These are phyloP conservation scores for Gastrodia elata DNA, from an alignment of 106 monocot genomes.

Conservation along the genomic window DNA sequence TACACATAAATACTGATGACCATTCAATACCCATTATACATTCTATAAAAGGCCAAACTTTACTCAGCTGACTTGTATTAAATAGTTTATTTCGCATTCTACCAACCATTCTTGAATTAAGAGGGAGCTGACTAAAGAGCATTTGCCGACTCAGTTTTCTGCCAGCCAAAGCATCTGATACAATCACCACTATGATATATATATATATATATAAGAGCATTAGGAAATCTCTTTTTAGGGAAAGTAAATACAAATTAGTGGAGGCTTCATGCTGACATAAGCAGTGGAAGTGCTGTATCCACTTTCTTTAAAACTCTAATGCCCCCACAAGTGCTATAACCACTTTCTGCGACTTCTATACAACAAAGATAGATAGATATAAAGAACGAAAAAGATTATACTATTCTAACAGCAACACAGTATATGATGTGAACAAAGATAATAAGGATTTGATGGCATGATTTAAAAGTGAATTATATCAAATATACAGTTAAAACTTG, in stretches of 20 bases:
- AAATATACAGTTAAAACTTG: no score
- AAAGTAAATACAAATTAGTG: background rate
- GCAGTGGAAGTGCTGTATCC: background rate
- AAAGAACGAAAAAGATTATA: no score
- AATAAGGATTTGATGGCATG: no score
- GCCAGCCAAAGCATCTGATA: background rate
- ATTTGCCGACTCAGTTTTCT: background rate
- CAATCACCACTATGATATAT: background rate
- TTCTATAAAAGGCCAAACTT: background rate
- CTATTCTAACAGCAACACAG: no score
- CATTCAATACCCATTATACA: no score
- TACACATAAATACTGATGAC: no score
- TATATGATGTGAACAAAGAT: no score
- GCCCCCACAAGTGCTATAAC: background rate
- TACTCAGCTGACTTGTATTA: background rate
- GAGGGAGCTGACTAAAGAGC: background rate
- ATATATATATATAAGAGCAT: background rate
- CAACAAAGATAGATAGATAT: background rate
- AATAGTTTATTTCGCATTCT: background rate
- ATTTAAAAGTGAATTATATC: no score
- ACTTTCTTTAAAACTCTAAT: background rate
- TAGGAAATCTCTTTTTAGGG: background rate
- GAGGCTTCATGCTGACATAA: background rate
- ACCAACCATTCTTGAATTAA: background rate
- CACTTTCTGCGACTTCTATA: background rate